Base-by-base conservation (phyloP, 2,329 filamentous ascomycete species). In the Talaromyces islandicus region DNA sequence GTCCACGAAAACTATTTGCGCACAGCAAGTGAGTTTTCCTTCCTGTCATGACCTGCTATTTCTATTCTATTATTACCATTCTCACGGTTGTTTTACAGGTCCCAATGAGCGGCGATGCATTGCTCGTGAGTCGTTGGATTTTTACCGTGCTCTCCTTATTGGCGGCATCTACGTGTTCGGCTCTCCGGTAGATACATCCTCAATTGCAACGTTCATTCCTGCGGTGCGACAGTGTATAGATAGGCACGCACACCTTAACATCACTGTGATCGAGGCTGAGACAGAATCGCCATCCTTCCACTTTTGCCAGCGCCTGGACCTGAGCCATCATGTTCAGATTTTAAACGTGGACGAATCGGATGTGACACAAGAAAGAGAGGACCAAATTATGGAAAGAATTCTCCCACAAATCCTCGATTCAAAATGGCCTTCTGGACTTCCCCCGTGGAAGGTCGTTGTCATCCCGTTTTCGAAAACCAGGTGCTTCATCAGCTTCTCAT, bases 111-210 rank as follows among this genome's bases (percentile, higher is more conserved):
- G 51, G 7, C 57, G 57, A 11, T 35, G 32, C 5, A 53, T 53
- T 46, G 52, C 21, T 41, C 48, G 57, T 2, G 57, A 58, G 29
- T 50, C 52, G 3, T 17, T 58, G n/a, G 57, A 51, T 9, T 58
- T 46, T 41, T 58, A 54, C n/a, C 21, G 41, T 27, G 32, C 57
- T 3, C 32, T 43, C 5, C 14, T 43, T 32, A 29, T 58, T 30
- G 57, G 50, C 17, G 57, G 30, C 19, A 38, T 58, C 5, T 58
- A 58, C 50, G 57, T 54, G 35, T 53, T 58, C 52, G n/a, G 50
- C 25, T 12, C 7, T 21, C n/a, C 27, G 11, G 25, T 32, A 29
- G 48, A 58, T 38, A 30, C 52, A n/a, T 29, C n/a, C 0, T 58
- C 32, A 9, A 38, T 38, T 7, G 7, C 24, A 4, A 53, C 35